These are phyloP conservation scores for Pneumocystis sp. DNA, from an alignment of 1,139 yeast genomes.

Conservation along the genomic window DNA sequence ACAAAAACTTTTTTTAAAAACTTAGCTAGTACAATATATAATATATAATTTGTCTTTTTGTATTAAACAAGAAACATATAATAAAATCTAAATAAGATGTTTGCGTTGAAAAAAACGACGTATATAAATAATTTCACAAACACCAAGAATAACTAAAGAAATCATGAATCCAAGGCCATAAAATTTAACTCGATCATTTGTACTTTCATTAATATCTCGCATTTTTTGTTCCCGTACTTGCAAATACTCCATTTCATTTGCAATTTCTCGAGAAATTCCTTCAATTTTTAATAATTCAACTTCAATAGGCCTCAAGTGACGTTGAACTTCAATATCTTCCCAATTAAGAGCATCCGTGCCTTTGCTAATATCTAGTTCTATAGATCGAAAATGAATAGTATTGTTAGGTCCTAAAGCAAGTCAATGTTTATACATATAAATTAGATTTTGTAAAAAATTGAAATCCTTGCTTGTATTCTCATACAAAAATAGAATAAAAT, in stretches of 20 bases:
- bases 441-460: not conserved
- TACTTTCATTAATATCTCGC: slow-evolving; percentile 93
- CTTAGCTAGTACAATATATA: not conserved
- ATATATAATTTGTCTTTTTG: not conserved
- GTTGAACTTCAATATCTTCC: slow-evolving; percentile 87
- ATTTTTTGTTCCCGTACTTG: slow-evolving; percentile 76
- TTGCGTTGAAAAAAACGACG: slow-evolving; percentile 13
- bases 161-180: slow-evolving; percentile 58
- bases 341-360: slow-evolving; percentile 97
- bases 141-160: slow-evolving; percentile 63
- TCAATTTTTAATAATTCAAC: slow-evolving; percentile 71
- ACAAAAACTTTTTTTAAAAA: not conserved
- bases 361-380: slow-evolving; percentile 83
- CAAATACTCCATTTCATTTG: slow-evolving; percentile 63
- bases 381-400: slow-evolving; percentile 27
- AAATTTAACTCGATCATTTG: slow-evolving; percentile 65
- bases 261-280: slow-evolving; percentile 68
- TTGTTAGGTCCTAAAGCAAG: slow-evolving; percentile 1
- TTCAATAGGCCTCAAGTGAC: slow-evolving; percentile 84
- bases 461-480: not conserved
- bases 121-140: slow-evolving; percentile 39
- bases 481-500: not conserved
- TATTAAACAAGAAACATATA: not conserved
- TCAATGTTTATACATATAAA: not conserved
- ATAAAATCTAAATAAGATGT: slow-evolving; percentile 8